A percentile compares a stretch with the other conserved stretches of the same genome.
Evolutionary conservation across 805 yeast species (phyloP).

Genomic region (Clavispora vitiphila): DNA sequence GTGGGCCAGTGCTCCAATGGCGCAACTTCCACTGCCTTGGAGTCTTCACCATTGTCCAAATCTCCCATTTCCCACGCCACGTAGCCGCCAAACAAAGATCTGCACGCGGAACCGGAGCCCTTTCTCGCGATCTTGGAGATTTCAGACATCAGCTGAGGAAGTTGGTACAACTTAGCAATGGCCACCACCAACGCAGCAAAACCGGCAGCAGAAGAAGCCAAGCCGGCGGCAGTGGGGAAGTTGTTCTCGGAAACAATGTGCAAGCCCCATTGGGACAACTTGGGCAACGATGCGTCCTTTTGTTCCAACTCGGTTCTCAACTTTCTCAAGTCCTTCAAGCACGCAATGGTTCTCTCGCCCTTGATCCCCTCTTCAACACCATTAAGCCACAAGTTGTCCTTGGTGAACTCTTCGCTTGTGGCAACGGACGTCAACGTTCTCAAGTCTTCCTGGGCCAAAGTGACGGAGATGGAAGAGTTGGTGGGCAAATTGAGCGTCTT

Average conservation of each 20-base stretch:
- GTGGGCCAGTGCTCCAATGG: slow-evolving; percentile 84
- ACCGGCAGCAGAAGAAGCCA: slow-evolving; percentile 98
- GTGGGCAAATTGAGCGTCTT: slow-evolving; percentile 86
- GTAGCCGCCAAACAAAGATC: slow-evolving; percentile 94
- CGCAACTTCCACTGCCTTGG: slow-evolving; percentile 90
- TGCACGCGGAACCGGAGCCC: slow-evolving; percentile 98
- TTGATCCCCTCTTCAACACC: slow-evolving; percentile 74
- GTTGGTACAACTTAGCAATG: slow-evolving; percentile 76
- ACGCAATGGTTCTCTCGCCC: slow-evolving; percentile 60
- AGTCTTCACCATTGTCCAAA: slow-evolving; percentile 74
- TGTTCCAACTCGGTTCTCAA: slow-evolving; percentile 61
- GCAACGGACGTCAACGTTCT: slow-evolving; percentile 90
- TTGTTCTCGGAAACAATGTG: slow-evolving; percentile 90
- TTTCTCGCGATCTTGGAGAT: slow-evolving; percentile 92
- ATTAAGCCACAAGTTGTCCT: slow-evolving; percentile 79
- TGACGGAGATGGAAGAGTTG: slow-evolving; percentile 91
- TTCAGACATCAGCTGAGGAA: slow-evolving; percentile 82
- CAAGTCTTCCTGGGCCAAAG: slow-evolving; percentile 85
- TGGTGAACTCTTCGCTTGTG: slow-evolving; percentile 48
- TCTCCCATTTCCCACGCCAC: slow-evolving; percentile 99
- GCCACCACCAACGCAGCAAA: slow-evolving; percentile 92
- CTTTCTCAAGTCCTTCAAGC: slow-evolving; percentile 68
- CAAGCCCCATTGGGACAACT: slow-evolving; percentile 58
- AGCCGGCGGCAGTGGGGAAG: slow-evolving; percentile 98
- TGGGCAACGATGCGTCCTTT: slow-evolving; percentile 50